Evolutionary conservation across 1,139 yeast genomes (phyloP).

Genomic region (Diutina ranongensis): DNA sequence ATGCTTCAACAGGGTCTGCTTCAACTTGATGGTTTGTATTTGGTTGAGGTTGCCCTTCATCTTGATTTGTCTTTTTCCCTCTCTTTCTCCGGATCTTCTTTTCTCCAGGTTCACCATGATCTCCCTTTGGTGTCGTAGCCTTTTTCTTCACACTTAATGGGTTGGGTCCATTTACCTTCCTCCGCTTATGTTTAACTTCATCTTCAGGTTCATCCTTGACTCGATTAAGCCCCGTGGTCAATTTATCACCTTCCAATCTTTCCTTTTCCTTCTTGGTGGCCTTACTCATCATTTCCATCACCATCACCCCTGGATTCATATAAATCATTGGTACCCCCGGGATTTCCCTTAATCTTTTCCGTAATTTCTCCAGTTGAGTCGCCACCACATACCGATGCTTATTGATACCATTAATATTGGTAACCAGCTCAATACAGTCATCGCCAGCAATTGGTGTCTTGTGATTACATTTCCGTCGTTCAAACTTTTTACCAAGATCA

Average conservation of each 20-base stretch:
- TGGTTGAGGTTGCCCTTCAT: too few relatives aligned
- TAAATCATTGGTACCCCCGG: slow-evolving; percentile 89
- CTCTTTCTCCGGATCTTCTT: slow-evolving; percentile 17
- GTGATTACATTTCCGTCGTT: slow-evolving; percentile 62
- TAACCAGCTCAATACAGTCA: slow-evolving; percentile 69
- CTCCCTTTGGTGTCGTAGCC: slow-evolving; percentile 16
- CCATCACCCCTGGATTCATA: slow-evolving; percentile 85
- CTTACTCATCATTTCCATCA: slow-evolving; percentile 84
- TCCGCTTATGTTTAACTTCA: slow-evolving; percentile 29
- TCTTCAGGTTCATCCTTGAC: slow-evolving; percentile 28
- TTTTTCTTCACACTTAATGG: slow-evolving; percentile 73
- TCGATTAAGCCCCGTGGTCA: slow-evolving; percentile 68
- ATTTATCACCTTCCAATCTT: slow-evolving; percentile 49
- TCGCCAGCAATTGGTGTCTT: slow-evolving; percentile 47
- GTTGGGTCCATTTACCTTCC: slow-evolving; percentile 65
- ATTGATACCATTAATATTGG: slow-evolving; percentile 60
- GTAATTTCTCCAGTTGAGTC: slow-evolving; percentile 59
- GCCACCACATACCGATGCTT: slow-evolving; percentile 88
- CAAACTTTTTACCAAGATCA: slow-evolving; percentile 67
- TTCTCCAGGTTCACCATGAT: slow-evolving; percentile 12
- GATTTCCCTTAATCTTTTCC: slow-evolving; percentile 55
- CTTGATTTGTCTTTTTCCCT: slow-evolving; percentile 40
- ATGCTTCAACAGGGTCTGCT: too few relatives aligned
- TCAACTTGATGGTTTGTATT: too few relatives aligned
- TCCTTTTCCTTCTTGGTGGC: slow-evolving; percentile 50